These are phyloP conservation scores for Fusarium keratoplasticum DNA, from an alignment of 2,329 filamentous ascomycete genomes.

Conservation along the genomic window DNA sequence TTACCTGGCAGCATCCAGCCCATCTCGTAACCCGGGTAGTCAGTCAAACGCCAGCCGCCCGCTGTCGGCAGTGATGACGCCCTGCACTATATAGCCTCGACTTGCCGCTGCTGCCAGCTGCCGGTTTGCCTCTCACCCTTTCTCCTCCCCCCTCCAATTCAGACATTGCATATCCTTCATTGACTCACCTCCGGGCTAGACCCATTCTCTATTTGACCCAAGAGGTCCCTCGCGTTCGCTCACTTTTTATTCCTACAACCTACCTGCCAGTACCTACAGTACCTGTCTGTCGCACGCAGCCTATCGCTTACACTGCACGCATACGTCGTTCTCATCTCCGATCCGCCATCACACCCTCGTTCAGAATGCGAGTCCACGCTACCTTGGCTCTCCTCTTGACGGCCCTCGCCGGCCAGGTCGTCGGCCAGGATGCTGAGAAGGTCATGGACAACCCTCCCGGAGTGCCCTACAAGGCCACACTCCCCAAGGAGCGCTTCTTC, in stretches of 20 bases:
- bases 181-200: slow-evolving; percentile 30
- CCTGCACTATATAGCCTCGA: slow-evolving; percentile 20
- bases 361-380: slow-evolving; percentile 39
- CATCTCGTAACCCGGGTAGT: background rate
- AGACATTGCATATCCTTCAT: slow-evolving; percentile 2
- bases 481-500: slow-evolving; percentile 66
- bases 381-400: slow-evolving; percentile 44
- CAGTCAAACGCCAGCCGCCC: slow-evolving; percentile 22
- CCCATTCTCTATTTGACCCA: slow-evolving; percentile 21
- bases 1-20: background rate
- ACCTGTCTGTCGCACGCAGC: background rate
- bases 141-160: slow-evolving; percentile 1
- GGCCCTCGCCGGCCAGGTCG: slow-evolving; percentile 44
- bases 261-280: background rate
- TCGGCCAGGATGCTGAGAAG: slow-evolving; percentile 59
- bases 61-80: slow-evolving; percentile 17
- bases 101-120: slow-evolving; percentile 16
- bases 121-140: background rate
- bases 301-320: slow-evolving; percentile 18
- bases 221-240: slow-evolving; percentile 29
- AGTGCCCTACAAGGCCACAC: slow-evolving; percentile 64
- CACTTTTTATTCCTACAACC: background rate
- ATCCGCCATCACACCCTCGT: background rate
- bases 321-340: background rate
- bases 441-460: slow-evolving; percentile 67